Evolutionary conservation across 2,329 filamentous ascomycete species (phyloP).

Genomic region (Diplodia intermedia): DNA sequence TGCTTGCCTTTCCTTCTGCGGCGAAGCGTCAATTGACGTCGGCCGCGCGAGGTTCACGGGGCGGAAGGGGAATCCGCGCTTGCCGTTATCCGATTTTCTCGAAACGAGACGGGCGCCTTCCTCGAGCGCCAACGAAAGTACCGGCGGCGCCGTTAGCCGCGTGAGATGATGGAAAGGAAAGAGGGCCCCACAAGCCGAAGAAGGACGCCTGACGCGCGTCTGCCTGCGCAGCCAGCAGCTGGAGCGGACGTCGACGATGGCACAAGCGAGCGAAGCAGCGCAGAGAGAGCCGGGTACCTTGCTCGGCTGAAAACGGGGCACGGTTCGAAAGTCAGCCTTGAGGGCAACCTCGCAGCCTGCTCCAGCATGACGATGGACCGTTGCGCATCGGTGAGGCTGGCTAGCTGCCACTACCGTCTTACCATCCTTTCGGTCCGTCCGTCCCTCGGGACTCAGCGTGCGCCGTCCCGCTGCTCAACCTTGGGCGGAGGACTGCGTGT

Average conservation of each 20-base stretch:
- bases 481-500: neutral
- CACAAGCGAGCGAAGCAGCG: neutral
- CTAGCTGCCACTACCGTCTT: neutral
- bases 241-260: neutral
- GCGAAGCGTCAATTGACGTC: neutral
- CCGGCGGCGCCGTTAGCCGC: neutral
- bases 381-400: neutral
- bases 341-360: slow-evolving; percentile 20
- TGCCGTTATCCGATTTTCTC: slow-evolving; percentile 13
- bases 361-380: neutral
- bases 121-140: neutral
- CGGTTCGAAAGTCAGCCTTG: slow-evolving; percentile 1
- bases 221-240: slow-evolving; percentile 11
- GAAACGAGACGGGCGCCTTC: neutral
- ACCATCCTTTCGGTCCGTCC: slow-evolving; percentile 1
- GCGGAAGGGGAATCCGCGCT: neutral
- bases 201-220: slow-evolving; percentile 25
- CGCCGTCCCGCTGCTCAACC: neutral
- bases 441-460: neutral
- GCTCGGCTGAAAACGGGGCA: neutral
- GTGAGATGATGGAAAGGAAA: slow-evolving; percentile 3
- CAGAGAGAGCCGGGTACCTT: neutral
- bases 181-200: slow-evolving; percentile 23
- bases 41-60: neutral
- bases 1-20: neutral